Conservation (phyloP, 805 yeast species). For the Teunomyces aglyptinius region DNA sequence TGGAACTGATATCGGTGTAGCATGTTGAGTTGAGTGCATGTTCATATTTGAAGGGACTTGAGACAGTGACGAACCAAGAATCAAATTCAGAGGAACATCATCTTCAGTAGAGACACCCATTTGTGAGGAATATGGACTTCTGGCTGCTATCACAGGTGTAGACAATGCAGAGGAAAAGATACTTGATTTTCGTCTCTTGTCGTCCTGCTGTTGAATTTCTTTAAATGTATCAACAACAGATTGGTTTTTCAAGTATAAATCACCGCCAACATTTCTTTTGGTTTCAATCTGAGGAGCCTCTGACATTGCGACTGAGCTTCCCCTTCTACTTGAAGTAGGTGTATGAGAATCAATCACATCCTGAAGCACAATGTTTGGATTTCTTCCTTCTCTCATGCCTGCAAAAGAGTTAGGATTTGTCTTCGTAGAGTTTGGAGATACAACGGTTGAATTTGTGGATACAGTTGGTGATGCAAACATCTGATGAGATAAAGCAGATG, state of each 20-base stretch:
- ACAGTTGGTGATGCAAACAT: conserved; percentile 4
- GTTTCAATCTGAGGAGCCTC: conserved; percentile 47
- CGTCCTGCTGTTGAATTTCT: conserved; percentile 41
- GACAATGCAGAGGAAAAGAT: conserved; percentile 17
- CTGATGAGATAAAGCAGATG: conserved; percentile 19
- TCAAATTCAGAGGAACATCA: neutral
- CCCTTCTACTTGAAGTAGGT: conserved; percentile 17
- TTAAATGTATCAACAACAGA: conserved; percentile 43
- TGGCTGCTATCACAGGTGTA: conserved; percentile 13
- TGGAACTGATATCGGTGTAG: conserved; percentile 2
- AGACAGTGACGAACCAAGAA: neutral
- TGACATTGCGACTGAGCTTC: conserved; percentile 16
- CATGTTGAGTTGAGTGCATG: neutral
- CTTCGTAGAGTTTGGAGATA: conserved; percentile 6
- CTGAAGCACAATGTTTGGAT: conserved; percentile 25
- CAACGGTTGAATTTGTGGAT: conserved; percentile 1
- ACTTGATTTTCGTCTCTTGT: conserved; percentile 35
- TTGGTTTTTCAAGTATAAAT: conserved; percentile 41
- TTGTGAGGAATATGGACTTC: conserved; percentile 16
- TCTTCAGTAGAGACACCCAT: conserved; percentile 4
- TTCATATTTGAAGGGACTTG: neutral
- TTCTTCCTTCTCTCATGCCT: conserved; percentile 29
- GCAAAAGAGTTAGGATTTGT: conserved; percentile 19
- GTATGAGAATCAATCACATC: conserved; percentile 34
- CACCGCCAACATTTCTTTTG: conserved; percentile 45